Evolutionary conservation across 2,329 filamentous ascomycete genomes (phyloP).

Genomic region (Aspergillus novofumigatus): DNA sequence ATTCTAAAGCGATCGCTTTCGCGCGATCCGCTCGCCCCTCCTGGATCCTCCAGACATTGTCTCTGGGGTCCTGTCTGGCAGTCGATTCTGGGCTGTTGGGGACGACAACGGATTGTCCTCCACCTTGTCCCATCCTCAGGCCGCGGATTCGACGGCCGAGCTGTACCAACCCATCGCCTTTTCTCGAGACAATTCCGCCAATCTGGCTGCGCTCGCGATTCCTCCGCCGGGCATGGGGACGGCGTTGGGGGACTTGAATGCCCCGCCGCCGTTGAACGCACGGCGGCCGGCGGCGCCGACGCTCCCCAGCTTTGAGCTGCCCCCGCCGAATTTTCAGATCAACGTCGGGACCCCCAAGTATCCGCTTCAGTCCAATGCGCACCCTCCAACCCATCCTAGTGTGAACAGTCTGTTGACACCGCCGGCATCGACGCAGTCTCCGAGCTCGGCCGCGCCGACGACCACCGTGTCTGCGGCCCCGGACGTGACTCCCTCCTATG

Average conservation of each 20-base stretch:
- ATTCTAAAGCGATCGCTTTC: slow-evolving; percentile 20
- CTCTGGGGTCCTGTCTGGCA: slow-evolving; percentile 45
- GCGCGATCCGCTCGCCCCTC: slow-evolving; percentile 42
- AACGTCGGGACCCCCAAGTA: slow-evolving; percentile 49
- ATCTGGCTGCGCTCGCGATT: slow-evolving; percentile 60
- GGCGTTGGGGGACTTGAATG: slow-evolving; percentile 57
- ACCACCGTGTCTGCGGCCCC: slow-evolving; percentile 24
- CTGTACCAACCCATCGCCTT: slow-evolving; percentile 38
- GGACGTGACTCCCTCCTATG: slow-evolving; percentile 47
- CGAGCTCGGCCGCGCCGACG: slow-evolving; percentile 52
- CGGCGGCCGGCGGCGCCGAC: slow-evolving; percentile 66
- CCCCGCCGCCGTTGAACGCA: slow-evolving; percentile 63
- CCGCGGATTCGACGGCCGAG: slow-evolving; percentile 32
- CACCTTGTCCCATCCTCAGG: slow-evolving; percentile 39
- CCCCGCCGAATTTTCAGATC: slow-evolving; percentile 51
- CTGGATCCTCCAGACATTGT: slow-evolving; percentile 46
- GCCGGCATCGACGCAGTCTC: slow-evolving; percentile 52
- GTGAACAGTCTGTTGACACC: slow-evolving; percentile 62
- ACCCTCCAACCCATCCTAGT: slow-evolving; percentile 49
- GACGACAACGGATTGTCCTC: slow-evolving; percentile 36
- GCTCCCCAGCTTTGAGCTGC: slow-evolving; percentile 66
- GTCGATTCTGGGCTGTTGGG: slow-evolving; percentile 45
- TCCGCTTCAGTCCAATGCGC: slow-evolving; percentile 36
- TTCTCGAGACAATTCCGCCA: slow-evolving; percentile 46
- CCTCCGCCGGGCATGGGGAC: slow-evolving; percentile 60